A percentile compares a stretch with the other conserved stretches of the same genome.
phyloP scores from a whole-genome alignment of 192 early-diverging fungal species.

The Kickxella alabastrina region DNA sequence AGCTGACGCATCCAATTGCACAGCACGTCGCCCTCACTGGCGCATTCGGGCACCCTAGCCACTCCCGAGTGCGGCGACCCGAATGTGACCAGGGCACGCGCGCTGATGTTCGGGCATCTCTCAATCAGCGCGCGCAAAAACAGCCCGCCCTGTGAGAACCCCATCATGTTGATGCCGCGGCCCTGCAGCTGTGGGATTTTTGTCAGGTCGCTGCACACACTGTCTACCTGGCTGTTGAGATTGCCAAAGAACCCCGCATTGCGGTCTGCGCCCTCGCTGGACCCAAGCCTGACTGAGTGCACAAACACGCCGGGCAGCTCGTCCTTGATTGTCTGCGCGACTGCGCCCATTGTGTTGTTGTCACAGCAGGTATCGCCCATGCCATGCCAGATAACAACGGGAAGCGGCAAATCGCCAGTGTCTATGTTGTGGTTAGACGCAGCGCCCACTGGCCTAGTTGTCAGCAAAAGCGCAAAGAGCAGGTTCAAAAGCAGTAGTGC shows the following conservation, averaged over 20 bases:
- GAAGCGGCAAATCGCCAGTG: neutral
- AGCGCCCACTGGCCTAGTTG: no score
- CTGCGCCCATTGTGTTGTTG: constrained; percentile 58
- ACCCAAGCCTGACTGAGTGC: constrained; percentile 70
- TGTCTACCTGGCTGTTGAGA: constrained; percentile 71
- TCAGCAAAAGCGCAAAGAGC: no score
- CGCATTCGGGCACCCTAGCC: constrained; percentile 76
- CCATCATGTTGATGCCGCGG: constrained; percentile 82
- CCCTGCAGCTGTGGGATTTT: constrained; percentile 56
- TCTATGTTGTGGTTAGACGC: no score
- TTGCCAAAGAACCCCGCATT: constrained; percentile 84
- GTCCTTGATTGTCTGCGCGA: constrained; percentile 41
- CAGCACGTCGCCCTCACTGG: constrained; percentile 42
- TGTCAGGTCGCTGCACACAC: constrained; percentile 68
- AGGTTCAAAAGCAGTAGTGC: no score
- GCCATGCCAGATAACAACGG: constrained; percentile 84
- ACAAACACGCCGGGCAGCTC: constrained; percentile 66
- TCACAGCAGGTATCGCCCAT: constrained; percentile 85
- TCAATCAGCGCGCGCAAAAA: constrained; percentile 78
- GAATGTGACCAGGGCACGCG: constrained; percentile 80
- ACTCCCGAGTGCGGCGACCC: constrained; percentile 83
- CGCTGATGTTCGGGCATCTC: constrained; percentile 69
- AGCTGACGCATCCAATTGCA: constrained; percentile 78
- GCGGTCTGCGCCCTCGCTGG: constrained; percentile 66
- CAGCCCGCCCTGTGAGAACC: constrained; percentile 81